Conservation (phyloP, 768 basidiomycete genomes). For the Harrya chromipes region DNA sequence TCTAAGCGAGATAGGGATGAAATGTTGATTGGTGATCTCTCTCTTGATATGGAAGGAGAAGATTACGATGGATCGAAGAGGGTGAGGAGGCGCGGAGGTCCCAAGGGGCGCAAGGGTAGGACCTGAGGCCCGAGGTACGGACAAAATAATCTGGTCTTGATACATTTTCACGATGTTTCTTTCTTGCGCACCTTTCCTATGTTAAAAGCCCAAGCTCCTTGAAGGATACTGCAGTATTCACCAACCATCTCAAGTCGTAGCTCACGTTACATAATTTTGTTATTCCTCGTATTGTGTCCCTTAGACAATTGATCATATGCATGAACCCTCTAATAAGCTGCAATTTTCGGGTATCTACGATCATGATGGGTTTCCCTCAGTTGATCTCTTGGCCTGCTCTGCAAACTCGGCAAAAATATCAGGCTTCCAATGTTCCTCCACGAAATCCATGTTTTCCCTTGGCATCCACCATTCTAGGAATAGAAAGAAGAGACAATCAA, state of each 20-base stretch:
- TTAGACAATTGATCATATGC: background rate
- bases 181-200: background rate
- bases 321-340: too few species aligned
- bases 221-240: slow-evolving; percentile 4
- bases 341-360: background rate
- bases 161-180: background rate
- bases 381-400: background rate
- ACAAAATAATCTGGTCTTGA: background rate
- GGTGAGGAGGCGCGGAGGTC: slow-evolving; percentile 21
- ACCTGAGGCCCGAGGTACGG: slow-evolving; percentile 9
- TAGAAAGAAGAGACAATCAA: slow-evolving; percentile 85
- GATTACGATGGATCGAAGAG: slow-evolving; percentile 24
- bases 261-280: slow-evolving; percentile 14
- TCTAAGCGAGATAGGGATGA: slow-evolving; percentile 34
- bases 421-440: slow-evolving; percentile 59
- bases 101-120: slow-evolving; percentile 21
- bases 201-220: background rate
- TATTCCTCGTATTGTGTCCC: slow-evolving; percentile 19
- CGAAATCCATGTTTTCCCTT: slow-evolving; percentile 71
- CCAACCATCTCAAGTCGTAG: slow-evolving; percentile 1
- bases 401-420: slow-evolving; percentile 21
- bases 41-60: slow-evolving; percentile 17
- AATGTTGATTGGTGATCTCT: slow-evolving; percentile 13
- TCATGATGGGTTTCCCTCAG: background rate
- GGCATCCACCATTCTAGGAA: slow-evolving; percentile 86